Evolutionary conservation across 1,284 basidiomycete species (phyloP).

Genomic region (Cutaneotrichosporon mucoides): DNA sequence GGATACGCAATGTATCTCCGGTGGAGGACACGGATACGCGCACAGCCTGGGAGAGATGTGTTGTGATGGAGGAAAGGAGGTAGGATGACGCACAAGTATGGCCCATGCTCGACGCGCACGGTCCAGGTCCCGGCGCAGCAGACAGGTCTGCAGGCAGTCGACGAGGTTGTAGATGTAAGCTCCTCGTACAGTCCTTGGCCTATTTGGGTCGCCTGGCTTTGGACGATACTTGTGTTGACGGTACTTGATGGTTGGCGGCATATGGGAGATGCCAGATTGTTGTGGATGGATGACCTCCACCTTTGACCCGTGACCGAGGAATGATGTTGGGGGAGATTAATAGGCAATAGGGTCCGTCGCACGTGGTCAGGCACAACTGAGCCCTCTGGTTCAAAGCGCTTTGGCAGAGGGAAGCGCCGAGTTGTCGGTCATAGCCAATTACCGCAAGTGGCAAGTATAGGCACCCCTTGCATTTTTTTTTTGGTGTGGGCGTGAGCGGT

Average conservation of each 20-base stretch:
- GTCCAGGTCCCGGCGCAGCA: conserved; percentile 63
- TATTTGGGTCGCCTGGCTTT: conserved; percentile 11
- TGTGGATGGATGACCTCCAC: not conserved
- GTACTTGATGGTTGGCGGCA: not conserved
- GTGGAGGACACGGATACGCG: no score
- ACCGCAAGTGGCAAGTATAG: no score
- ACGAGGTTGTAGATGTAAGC: conserved; percentile 45
- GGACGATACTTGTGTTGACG: conserved; percentile 2
- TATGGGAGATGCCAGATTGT: not conserved
- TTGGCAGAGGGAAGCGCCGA: no score
- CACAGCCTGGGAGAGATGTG: not conserved
- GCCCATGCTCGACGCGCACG: conserved; percentile 71
- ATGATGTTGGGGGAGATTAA: no score
- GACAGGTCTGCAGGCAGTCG: conserved; percentile 59
- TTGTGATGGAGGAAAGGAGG: not conserved
- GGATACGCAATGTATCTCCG: no score
- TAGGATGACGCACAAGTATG: conserved; percentile 56
- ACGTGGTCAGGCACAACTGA: no score
- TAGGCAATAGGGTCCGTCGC: no score
- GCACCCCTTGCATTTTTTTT: no score
- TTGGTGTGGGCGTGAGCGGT: no score
- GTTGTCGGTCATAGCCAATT: no score
- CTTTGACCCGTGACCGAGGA: not conserved
- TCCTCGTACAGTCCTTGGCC: conserved; percentile 24
- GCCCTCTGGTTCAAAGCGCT: no score